Evolutionary conservation across 129 eudicot genomes (phyloP), one percentile per base, ranked within the genome.

Genomic region (Artemisia annua): DNA sequence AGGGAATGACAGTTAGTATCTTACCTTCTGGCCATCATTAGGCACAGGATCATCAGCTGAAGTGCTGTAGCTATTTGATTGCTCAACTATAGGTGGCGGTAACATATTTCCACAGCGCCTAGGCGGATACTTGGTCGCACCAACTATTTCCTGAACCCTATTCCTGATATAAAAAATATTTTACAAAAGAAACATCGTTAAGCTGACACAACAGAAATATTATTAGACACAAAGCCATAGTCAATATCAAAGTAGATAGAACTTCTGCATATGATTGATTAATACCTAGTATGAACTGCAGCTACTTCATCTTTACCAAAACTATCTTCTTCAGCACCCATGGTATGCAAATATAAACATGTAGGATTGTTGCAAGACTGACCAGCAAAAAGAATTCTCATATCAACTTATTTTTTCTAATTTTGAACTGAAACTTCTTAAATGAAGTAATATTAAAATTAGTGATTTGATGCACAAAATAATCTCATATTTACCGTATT

Each of bases 321-420:
- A 77, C 92, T 91, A 84, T 91, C 97, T 81, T 88, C 95, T 72
- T 91, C 97, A 57, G 92, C 83, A 82, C 97, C 97, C 84, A 86
- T 24, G 77, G 74, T 78, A 84, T 88, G 97, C 77, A 91, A 84
- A 81, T 91, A 91, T 76, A 91, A 73, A 84, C 97, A 91, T 55
- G 87, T 69, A 24, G 95, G 79, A 84, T 91, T 88, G 87, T 73
- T 88, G 89, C 97, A 91, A 58, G 92, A 87, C 97, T 91, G 88
- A 35, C 57, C 70, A 74, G 73, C 7, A 80, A 78, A 72, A 58
- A 78, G 60, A 7, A 18, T 56, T 19, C 44, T 32, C 62, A 77
- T 13, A 14, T 49, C 20, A 74, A 65, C 8, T 54, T 73, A 10
- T 64, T 52, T 50, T 39, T 44, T 51, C 48, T 66, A 12, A 4